Evolutionary conservation across 305 asterid genomes (phyloP), one percentile per base, ranked within the genome.

Genomic region (Fraxinus xanthoxyloides): DNA sequence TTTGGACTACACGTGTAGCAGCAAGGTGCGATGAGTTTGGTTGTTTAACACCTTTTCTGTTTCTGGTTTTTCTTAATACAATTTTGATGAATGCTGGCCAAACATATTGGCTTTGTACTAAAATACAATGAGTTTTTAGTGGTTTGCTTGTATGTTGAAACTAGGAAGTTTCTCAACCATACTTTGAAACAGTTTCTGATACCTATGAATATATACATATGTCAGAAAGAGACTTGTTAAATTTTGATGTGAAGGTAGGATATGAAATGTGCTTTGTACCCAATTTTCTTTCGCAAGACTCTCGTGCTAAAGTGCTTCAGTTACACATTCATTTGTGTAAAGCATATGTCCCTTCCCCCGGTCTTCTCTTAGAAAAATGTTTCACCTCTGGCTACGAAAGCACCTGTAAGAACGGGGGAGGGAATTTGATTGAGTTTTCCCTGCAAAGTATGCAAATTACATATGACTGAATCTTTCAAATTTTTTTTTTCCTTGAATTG

Each of bases 41-140:
- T 48, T 48, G 59, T 48, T 15, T 13, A 48, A 19, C 13, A 19
- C 28, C 21, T 48, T 48, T 48, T 15, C 51, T 88, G 88, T 79
- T 87, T 82, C 89, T 84, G 85, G 84, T 86, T 84, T 79, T 82
- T 77, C 63, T 36, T 46, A 72, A 72, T 85, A 81, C 84, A 87
- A 81, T 83, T 85, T 88, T 87, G 91, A 87, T 83, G 59, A 81
- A 65, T 78, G 79, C 72, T 61, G 73, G 83, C 76, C 80, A 84
- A 51, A 70, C 86, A 80, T 82, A 84, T 67, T 83, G 84, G 88
- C 36, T 84, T 82, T 78, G 40, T 51, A 61, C 75, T 77, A 19
- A 79, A 70, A 69, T 21, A 40, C 80, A 59, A 51, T 30, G 72
- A 32, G 19, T 7, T 36, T 67, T 36, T 65, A 70, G 28, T 38